Percentiles rank a stretch among this genome's conserved stretches.
Evolutionary conservation across 140 eudicot species (phyloP).

Genomic region (Cichorium intybus): DNA sequence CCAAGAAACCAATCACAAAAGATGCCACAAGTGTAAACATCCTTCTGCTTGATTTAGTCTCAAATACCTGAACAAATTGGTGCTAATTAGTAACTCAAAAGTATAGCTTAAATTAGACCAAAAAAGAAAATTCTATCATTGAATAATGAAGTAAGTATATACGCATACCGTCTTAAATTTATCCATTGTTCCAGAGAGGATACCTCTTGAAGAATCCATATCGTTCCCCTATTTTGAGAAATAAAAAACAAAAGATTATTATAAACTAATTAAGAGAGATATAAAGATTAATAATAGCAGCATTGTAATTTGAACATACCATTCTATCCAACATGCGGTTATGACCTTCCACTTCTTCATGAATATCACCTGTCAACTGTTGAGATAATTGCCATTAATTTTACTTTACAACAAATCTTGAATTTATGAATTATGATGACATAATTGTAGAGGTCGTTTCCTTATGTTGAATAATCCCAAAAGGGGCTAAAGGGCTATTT

Average conservation of each 20-base stretch:
- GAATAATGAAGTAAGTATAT: neutral
- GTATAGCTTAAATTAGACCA: too few relatives aligned
- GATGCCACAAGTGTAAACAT: slow-evolving; percentile 90
- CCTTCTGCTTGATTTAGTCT: slow-evolving; percentile 93
- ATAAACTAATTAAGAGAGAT: neutral
- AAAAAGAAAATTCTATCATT: neutral
- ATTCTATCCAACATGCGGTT: slow-evolving; percentile 93
- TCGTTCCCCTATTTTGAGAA: slow-evolving; percentile 90
- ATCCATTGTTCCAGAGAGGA: slow-evolving; percentile 94
- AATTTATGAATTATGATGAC: neutral
- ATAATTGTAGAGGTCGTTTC: neutral
- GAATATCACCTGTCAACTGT: slow-evolving; percentile 95
- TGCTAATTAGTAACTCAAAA: too few relatives aligned
- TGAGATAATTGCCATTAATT: neutral
- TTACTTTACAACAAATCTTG: neutral
- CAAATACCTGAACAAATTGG: slow-evolving; percentile 76
- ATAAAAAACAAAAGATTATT: neutral
- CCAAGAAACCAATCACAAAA: slow-evolving; percentile 74
- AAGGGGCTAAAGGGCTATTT: too few relatives aligned
- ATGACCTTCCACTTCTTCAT: slow-evolving; percentile 93
- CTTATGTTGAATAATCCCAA: too few relatives aligned
- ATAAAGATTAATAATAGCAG: neutral
- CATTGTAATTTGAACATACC: slow-evolving; percentile 37
- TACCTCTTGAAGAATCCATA: slow-evolving; percentile 92
- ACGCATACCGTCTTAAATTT: slow-evolving; percentile 78